A percentile compares a stretch with the other conserved stretches of the same genome.
These are phyloP conservation scores for Cercospora sp. DNA, from an alignment of 2,329 filamentous ascomycete species.

Conservation along the genomic window DNA sequence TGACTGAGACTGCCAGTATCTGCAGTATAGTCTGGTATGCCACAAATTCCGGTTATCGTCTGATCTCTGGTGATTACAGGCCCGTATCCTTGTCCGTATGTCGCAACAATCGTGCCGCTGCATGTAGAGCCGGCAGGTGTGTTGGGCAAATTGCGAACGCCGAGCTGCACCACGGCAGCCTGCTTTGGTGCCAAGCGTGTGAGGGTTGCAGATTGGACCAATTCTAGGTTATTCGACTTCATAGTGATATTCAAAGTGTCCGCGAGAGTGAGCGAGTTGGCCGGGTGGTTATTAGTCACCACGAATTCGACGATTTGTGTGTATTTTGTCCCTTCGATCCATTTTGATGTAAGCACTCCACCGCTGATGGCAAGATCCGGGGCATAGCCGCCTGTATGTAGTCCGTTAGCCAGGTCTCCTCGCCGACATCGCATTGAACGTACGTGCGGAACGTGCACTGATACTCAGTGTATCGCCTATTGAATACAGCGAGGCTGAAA, in stretches of 20 bases:
- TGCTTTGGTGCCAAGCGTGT: neutral
- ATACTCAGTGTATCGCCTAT: neutral
- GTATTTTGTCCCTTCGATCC: neutral
- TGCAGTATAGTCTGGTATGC: conserved; percentile 8
- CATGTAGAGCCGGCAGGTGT: conserved; percentile 3
- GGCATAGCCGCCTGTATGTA: neutral
- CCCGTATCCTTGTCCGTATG: conserved; percentile 2
- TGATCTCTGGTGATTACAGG: neutral
- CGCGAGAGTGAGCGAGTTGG: neutral
- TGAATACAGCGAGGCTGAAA: neutral
- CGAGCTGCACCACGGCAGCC: neutral
- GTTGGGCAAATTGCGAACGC: neutral
- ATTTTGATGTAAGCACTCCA: neutral
- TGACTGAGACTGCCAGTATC: conserved; percentile 7
- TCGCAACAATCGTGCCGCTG: neutral
- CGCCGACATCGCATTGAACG: neutral
- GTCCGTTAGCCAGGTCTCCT: neutral
- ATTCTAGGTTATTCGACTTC: neutral
- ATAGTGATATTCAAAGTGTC: conserved; percentile 3
- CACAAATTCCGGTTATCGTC: neutral
- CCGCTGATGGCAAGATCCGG: conserved; percentile 1
- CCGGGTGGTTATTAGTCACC: conserved; percentile 2
- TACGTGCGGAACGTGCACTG: conserved; percentile 1
- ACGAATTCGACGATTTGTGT: conserved; percentile 4
- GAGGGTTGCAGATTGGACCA: neutral